A percentile compares a stretch with the other conserved stretches of the same genome.
These are phyloP conservation scores for Simmondsia chinensis DNA, from an alignment of 148 eudicot genomes.

Conservation along the genomic window DNA sequence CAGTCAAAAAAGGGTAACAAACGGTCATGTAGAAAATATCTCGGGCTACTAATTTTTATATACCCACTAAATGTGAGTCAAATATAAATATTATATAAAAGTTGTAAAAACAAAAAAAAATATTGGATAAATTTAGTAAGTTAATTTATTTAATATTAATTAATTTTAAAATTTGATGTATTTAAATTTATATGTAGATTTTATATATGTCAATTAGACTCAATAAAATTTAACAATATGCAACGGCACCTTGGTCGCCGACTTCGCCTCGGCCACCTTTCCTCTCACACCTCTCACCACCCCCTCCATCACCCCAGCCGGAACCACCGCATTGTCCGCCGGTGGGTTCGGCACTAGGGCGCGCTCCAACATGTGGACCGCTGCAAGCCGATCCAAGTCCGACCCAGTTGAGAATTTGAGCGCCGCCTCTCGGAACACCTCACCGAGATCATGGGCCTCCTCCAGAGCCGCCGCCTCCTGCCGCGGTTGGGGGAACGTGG, in stretches of 20 bases:
- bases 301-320: constrained; percentile 43
- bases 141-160: no score
- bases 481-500: constrained; percentile 26
- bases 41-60: no score
- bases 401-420: constrained; percentile 49
- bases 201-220: no score
- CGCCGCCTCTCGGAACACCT: constrained; percentile 63
- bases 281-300: constrained; percentile 37
- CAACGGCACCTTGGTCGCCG: constrained; percentile 74
- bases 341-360: constrained; percentile 57
- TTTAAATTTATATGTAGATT: no score
- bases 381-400: constrained; percentile 29
- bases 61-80: no score
- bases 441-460: constrained; percentile 17
- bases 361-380: constrained; percentile 58
- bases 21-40: no score
- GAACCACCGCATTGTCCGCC: constrained; percentile 24
- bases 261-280: constrained; percentile 23
- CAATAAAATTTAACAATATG: no score
- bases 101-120: no score
- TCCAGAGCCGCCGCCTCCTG: constrained; percentile 7
- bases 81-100: no score
- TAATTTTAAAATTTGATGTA: no score
- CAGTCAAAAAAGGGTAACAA: no score
- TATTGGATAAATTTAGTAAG: no score